These are phyloP conservation scores for Furcasterigmium sp. DNA, from an alignment of 2,329 filamentous ascomycete species.

Conservation along the genomic window DNA sequence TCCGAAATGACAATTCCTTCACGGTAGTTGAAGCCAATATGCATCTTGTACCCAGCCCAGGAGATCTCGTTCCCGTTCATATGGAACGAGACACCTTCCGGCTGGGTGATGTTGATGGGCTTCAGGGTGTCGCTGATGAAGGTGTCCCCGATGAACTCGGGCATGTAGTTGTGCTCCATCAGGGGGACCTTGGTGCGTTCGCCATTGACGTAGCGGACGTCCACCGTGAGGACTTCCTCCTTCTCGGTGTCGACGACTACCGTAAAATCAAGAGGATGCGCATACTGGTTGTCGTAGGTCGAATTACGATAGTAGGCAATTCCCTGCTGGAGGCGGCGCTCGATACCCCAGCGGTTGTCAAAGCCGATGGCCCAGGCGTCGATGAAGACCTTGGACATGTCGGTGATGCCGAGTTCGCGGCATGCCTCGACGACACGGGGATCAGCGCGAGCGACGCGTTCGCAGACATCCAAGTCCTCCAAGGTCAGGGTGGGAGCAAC, in stretches of 20 bases:
- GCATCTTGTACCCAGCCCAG: slow-evolving; percentile 51
- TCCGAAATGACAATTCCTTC: slow-evolving; percentile 50
- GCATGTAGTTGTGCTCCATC: slow-evolving; percentile 20
- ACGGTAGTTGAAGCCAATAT: slow-evolving; percentile 41
- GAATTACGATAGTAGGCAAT: slow-evolving; percentile 77
- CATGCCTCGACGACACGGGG: slow-evolving; percentile 74
- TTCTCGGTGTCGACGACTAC: slow-evolving; percentile 41
- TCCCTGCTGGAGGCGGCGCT: slow-evolving; percentile 70
- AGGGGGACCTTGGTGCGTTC: not conserved
- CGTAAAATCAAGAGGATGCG: slow-evolving; percentile 34
- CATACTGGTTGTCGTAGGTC: slow-evolving; percentile 45
- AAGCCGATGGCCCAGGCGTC: slow-evolving; percentile 84
- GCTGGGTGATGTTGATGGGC: slow-evolving; percentile 66
- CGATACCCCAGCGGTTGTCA: slow-evolving; percentile 70
- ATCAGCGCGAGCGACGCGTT: slow-evolving; percentile 62
- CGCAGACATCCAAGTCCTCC: slow-evolving; percentile 73
- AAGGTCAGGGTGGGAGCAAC: slow-evolving; percentile 59
- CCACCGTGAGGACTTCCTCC: slow-evolving; percentile 39
- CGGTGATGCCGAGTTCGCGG: slow-evolving; percentile 60
- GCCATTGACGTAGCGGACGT: slow-evolving; percentile 30
- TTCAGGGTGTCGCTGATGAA: slow-evolving; percentile 45
- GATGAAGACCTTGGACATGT: slow-evolving; percentile 59
- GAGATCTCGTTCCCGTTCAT: slow-evolving; percentile 43
- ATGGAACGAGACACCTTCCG: slow-evolving; percentile 61
- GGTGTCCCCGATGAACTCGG: slow-evolving; percentile 45